Evolutionary conservation across 371 early-diverging fungal genomes (phyloP).

Genomic region (Batkoa obscura): DNA sequence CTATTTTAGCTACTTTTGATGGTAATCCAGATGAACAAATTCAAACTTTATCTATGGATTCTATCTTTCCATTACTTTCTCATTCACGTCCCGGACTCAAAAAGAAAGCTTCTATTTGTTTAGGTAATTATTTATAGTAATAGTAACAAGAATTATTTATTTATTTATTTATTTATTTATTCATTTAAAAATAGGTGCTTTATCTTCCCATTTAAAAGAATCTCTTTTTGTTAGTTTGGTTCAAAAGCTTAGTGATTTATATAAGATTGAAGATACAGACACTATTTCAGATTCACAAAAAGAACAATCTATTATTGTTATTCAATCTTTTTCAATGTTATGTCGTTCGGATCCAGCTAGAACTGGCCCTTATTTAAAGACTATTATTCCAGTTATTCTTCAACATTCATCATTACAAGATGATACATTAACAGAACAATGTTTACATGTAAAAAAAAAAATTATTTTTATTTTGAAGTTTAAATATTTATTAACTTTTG

Average conservation of each 20-base stretch:
- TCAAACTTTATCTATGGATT: constrained; percentile 34
- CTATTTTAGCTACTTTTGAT: constrained; percentile 13
- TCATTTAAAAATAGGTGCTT: too few species aligned
- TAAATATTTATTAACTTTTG: neutral
- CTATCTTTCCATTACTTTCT: constrained; percentile 41
- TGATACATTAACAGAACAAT: constrained; percentile 75
- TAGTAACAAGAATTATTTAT: constrained; percentile 50
- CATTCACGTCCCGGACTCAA: constrained; percentile 65
- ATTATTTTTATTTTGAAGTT: constrained; percentile 44
- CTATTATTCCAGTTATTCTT: constrained; percentile 42
- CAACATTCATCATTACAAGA: constrained; percentile 40
- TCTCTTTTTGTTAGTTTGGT: too few species aligned
- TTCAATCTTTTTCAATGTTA: neutral
- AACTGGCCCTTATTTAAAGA: constrained; percentile 40
- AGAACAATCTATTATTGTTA: neutral
- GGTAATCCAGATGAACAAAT: constrained; percentile 15
- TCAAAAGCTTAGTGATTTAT: constrained; percentile 13
- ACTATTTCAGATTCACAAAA: constrained; percentile 10
- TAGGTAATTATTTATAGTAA: constrained; percentile 40
- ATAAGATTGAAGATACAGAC: constrained; percentile 10
- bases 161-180: constrained; percentile 31
- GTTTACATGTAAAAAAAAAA: too few species aligned
- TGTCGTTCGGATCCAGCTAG: constrained; percentile 49
- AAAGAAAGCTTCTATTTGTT: constrained; percentile 53
- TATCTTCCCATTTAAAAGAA: too few species aligned